A percentile compares a stretch with the other conserved stretches of the same genome.
phyloP scores from a whole-genome alignment of 2,329 filamentous ascomycete species.

The Gaeumannomyces tritici region DNA sequence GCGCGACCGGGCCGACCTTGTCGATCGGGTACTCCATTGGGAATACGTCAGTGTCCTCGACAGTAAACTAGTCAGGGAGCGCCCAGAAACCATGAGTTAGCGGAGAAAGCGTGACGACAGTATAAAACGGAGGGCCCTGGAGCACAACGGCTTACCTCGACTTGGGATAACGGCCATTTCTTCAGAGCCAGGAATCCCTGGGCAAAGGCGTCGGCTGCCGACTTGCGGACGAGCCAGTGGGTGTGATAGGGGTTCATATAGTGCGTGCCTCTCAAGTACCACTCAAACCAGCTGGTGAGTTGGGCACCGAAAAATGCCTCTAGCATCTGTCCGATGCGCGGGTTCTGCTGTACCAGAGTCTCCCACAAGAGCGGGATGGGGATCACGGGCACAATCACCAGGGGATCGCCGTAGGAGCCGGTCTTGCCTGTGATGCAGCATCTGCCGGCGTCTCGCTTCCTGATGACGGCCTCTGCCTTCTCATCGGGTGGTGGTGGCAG shows the following conservation, averaged over 20 bases:
- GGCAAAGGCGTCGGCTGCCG: slow-evolving; percentile 13
- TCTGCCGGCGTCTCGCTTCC: slow-evolving; percentile 12
- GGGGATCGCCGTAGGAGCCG: slow-evolving; percentile 12
- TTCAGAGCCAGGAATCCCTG: slow-evolving; percentile 14
- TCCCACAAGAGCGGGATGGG: slow-evolving; percentile 13
- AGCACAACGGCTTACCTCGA: slow-evolving; percentile 16
- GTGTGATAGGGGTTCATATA: slow-evolving; percentile 6
- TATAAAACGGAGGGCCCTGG: no score
- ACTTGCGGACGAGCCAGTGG: slow-evolving; percentile 21
- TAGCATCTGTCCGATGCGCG: slow-evolving; percentile 12
- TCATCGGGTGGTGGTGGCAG: slow-evolving; percentile 7
- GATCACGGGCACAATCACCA: slow-evolving; percentile 13
- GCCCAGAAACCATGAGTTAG: no score
- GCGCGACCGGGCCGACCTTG: slow-evolving; percentile 13
- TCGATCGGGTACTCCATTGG: slow-evolving; percentile 9
- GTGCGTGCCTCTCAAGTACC: no score
- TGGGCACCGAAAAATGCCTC: slow-evolving; percentile 20
- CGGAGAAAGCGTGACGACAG: no score
- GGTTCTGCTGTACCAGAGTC: slow-evolving; percentile 9
- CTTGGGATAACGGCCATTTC: slow-evolving; percentile 15
- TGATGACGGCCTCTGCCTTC: slow-evolving; percentile 7
- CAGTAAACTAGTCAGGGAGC: slow-evolving; percentile 12
- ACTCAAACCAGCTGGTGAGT: no score
- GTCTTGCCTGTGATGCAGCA: slow-evolving; percentile 16
- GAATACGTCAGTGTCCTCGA: slow-evolving; percentile 6